Conservation (phyloP, 495 filamentous ascomycete genomes). For the Penicillium paxilli region DNA sequence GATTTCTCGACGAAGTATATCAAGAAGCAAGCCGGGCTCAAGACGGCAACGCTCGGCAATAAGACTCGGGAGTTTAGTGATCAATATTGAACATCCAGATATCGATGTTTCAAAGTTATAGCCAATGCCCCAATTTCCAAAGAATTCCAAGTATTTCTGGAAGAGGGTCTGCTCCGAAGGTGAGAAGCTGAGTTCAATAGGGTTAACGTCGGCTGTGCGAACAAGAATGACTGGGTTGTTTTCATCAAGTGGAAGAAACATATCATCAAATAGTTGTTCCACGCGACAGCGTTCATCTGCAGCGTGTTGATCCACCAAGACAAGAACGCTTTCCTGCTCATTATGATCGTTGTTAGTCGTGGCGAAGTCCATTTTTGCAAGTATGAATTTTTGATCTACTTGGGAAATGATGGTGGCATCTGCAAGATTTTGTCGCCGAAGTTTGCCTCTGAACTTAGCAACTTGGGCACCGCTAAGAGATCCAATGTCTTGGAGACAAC, state of each 20-base stretch:
- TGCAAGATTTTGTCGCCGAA: conserved; percentile 67
- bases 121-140: conserved; percentile 70
- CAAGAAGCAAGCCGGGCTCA: conserved; percentile 66
- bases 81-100: conserved; percentile 36
- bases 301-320: conserved; percentile 92
- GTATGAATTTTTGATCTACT: conserved; percentile 87
- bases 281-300: conserved; percentile 87
- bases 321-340: conserved; percentile 42
- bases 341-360: neutral
- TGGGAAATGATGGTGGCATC: conserved; percentile 71
- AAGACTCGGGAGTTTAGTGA: conserved; percentile 62
- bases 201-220: conserved; percentile 42
- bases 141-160: conserved; percentile 49
- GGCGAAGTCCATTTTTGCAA: conserved; percentile 54
- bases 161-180: conserved; percentile 59
- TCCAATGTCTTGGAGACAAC: conserved; percentile 12
- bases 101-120: conserved; percentile 42
- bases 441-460: conserved; percentile 47
- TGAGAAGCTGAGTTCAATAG: conserved; percentile 63
- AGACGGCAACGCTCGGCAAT: conserved; percentile 75
- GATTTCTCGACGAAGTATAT: conserved; percentile 72
- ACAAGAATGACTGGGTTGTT: conserved; percentile 19
- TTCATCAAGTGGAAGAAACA: conserved; percentile 18
- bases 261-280: conserved; percentile 63
- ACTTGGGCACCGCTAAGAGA: conserved; percentile 16